A percentile compares a stretch with the other conserved stretches of the same genome.
phyloP scores from a whole-genome alignment of 1,139 yeast genomes.

The Geotrichum reessii region DNA sequence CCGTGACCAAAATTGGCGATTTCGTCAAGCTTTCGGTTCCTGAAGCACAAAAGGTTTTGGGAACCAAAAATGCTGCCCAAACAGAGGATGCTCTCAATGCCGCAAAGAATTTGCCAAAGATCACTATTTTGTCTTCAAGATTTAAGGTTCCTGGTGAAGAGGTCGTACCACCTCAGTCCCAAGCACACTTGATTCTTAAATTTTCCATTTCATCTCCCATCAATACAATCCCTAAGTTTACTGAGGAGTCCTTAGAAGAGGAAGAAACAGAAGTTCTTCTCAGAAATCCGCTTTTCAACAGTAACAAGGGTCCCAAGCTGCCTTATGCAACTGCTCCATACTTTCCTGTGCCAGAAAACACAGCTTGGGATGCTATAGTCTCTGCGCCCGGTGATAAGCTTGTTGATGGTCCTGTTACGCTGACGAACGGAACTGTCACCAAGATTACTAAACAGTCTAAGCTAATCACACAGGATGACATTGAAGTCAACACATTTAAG shows the following conservation, averaged over 20 bases:
- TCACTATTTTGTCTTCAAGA: slow-evolving; percentile 64
- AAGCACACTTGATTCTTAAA: slow-evolving; percentile 68
- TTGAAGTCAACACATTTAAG: slow-evolving; percentile 64
- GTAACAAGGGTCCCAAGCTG: slow-evolving; percentile 58
- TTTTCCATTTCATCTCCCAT: slow-evolving; percentile 64
- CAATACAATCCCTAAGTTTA: slow-evolving; percentile 30
- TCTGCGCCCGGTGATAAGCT: slow-evolving; percentile 70
- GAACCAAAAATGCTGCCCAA: slow-evolving; percentile 13
- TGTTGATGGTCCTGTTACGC: slow-evolving; percentile 57
- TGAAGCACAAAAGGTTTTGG: slow-evolving; percentile 19
- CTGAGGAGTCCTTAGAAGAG: slow-evolving; percentile 39
- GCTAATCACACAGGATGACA: slow-evolving; percentile 31
- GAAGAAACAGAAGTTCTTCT: slow-evolving; percentile 58
- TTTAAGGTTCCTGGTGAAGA: slow-evolving; percentile 87
- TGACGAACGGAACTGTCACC: slow-evolving; percentile 51
- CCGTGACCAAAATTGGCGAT: slow-evolving; percentile 1
- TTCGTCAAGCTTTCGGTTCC: slow-evolving; percentile 11
- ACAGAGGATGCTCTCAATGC: slow-evolving; percentile 51
- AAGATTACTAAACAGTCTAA: slow-evolving; percentile 35
- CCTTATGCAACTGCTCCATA: slow-evolving; percentile 65
- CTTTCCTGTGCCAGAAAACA: slow-evolving; percentile 51
- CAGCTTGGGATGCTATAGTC: slow-evolving; percentile 63
- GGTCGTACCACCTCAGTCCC: slow-evolving; percentile 67
- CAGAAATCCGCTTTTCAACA: slow-evolving; percentile 65
- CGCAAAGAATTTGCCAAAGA: slow-evolving; percentile 62